These are phyloP conservation scores for Tuber brumale DNA, from an alignment of 495 filamentous ascomycete species.

Conservation along the genomic window DNA sequence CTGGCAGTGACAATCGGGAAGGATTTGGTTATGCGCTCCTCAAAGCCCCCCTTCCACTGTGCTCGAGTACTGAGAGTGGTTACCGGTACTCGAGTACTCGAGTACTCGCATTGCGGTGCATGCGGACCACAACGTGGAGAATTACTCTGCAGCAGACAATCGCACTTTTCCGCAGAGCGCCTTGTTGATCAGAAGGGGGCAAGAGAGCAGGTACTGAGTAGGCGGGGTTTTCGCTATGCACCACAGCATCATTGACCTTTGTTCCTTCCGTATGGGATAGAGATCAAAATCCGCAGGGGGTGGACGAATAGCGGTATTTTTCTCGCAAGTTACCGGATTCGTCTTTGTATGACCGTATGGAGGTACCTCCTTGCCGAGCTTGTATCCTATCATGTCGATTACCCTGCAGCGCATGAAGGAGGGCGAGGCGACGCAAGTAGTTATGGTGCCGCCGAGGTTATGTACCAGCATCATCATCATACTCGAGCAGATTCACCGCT, in stretches of 20 bases:
- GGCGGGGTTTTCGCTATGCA: neutral
- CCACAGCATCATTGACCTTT: neutral
- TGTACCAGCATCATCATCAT: neutral
- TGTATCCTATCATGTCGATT: neutral
- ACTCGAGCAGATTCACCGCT: neutral
- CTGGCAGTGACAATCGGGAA: neutral
- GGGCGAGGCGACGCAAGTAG: neutral
- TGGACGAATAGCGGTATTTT: neutral
- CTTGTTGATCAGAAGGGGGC: neutral
- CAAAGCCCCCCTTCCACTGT: neutral
- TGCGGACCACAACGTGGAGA: neutral
- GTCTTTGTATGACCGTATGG: neutral
- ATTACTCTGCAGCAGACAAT: neutral
- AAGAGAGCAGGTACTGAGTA: neutral
- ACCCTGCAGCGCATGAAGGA: neutral
- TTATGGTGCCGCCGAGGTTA: too few species aligned
- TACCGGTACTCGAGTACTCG: too few species aligned
- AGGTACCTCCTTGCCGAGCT: neutral
- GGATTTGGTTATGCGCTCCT: neutral
- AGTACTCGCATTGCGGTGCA: neutral
- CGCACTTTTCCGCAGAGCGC: neutral
- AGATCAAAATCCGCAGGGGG: neutral
- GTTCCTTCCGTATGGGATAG: neutral
- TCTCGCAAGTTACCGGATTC: neutral
- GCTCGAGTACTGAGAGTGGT: neutral